phyloP scores from a whole-genome alignment of 2,329 filamentous ascomycete species.

The Fusarium pseudograminearum region DNA sequence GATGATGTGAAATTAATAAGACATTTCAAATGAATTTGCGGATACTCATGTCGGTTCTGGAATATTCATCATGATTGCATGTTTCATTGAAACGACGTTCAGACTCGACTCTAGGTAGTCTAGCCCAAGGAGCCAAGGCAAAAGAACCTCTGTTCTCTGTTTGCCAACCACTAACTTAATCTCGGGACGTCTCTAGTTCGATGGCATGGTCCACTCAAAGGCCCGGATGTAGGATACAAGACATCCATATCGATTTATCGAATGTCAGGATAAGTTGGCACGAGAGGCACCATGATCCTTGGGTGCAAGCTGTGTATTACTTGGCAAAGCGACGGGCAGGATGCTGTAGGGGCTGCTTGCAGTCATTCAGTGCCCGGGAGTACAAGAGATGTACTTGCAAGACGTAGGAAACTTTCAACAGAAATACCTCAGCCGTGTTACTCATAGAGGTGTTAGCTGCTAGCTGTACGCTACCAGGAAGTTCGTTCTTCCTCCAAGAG shows the following conservation, averaged over 20 bases:
- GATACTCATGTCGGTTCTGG: constrained; percentile 20
- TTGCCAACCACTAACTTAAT: constrained; percentile 34
- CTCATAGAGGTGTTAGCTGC: background rate
- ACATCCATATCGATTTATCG: background rate
- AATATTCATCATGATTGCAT: constrained; percentile 15
- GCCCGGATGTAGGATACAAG: constrained; percentile 23
- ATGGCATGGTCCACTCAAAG: constrained; percentile 30
- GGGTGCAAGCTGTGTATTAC: constrained; percentile 1
- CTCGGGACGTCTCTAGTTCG: constrained; percentile 22
- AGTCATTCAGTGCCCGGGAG: constrained; percentile 1
- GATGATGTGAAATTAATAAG: constrained; percentile 3
- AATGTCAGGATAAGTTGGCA: constrained; percentile 8
- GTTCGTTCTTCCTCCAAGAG: constrained; percentile 6
- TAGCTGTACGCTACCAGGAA: background rate
- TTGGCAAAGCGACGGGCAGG: constrained; percentile 1
- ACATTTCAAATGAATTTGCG: constrained; percentile 3
- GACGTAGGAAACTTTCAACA: background rate
- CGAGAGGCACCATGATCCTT: background rate
- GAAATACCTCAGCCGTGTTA: constrained; percentile 4
- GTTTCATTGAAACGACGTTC: constrained; percentile 8
- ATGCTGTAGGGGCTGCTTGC: background rate
- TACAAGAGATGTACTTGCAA: background rate
- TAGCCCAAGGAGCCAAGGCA: constrained; percentile 8
- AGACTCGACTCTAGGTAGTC: background rate
- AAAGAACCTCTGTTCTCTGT: constrained; percentile 23